Evolutionary conservation across 2,329 filamentous ascomycete species (phyloP), one percentile per base, ranked within the genome.

Genomic region (Calonectria fujianensis): DNA sequence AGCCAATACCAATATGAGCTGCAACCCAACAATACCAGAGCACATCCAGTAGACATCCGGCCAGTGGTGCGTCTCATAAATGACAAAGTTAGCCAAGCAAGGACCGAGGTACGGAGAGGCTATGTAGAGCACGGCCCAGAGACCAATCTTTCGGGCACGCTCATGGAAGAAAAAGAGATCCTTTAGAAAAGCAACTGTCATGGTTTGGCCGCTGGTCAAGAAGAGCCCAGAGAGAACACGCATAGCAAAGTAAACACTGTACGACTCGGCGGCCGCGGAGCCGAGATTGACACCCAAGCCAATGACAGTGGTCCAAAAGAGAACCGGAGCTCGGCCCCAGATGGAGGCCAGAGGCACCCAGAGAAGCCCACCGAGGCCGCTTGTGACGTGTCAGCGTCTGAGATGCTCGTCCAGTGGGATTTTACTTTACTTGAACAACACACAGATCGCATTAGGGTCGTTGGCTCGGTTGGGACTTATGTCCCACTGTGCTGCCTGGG

Each of bases 151-250:
- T n/a, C 88, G 82, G 1, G 87, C 88, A 29, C 88, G 85, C 76
- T 91, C 87, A 77, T 92, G 90, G 81, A 91, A 90, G 83, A 90
- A 91, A 83, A 90, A 92, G 72, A 91, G 85, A 81, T 92, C 90
- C 66, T 90, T 88, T 78, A 90, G 87, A 78, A 88, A 88, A 78
- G 89, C 88, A 69, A 91, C 82, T 13, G 87, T 88, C 18, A 85
- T 84, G 14, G 83, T 85, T 73, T 88, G 87, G 20, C 82, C 80
- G 8, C 85, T 85, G 8, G 87, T 88, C 48, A 84, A 85, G 80
- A 89, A 88, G 76, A 89, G 86, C 52, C 88, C 85, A 7, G 61
- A 57, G 6, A 74, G 67, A 18, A 65, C 67, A 14, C 72, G 41
- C 54, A 74, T 29, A 1, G 52, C 68, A 45, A 61, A 71, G 27